A percentile compares a stretch with the other conserved stretches of the same genome.
phyloP scores from a whole-genome alignment of 441 rosid species.

The Croton laevigatus region DNA sequence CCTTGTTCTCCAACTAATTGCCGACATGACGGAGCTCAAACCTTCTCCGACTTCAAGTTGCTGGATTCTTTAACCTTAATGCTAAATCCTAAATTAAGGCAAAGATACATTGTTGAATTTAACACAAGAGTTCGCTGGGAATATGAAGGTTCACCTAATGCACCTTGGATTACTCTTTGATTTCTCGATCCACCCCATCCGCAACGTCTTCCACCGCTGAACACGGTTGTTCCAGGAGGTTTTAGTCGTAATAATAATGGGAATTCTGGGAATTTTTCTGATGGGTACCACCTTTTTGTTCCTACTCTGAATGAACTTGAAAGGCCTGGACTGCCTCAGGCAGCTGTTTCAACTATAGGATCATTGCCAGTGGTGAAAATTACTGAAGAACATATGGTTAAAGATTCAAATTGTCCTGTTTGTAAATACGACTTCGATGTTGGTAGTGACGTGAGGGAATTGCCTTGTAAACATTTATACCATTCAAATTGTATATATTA shows the following conservation, averaged over 20 bases:
- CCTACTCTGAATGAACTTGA: conserved; percentile 26
- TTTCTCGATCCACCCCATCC: conserved; percentile 28
- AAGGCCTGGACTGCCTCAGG: conserved; percentile 50
- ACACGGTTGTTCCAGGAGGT: neutral
- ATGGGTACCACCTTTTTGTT: conserved; percentile 14
- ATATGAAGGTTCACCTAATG: conserved; percentile 27
- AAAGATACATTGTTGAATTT: neutral
- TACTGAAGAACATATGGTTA: conserved; percentile 31
- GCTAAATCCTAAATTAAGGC: conserved; percentile 23
- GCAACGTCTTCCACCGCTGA: neutral
- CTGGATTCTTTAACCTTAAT: conserved; percentile 26
- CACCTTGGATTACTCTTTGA: conserved; percentile 57
- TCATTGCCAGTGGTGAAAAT: conserved; percentile 41
- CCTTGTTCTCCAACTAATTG: too few relatives aligned
- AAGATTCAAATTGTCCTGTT: conserved; percentile 52
- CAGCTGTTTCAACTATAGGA: conserved; percentile 41
- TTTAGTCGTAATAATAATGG: neutral
- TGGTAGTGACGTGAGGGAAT: conserved; percentile 45
- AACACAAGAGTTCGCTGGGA: conserved; percentile 39
- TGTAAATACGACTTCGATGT: conserved; percentile 70
- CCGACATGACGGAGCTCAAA: conserved; percentile 10
- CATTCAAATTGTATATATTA: conserved; percentile 64
- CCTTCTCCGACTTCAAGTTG: conserved; percentile 13
- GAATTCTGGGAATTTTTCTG: neutral
- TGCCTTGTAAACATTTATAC: conserved; percentile 70